Conservation (phyloP, 352 stramenopile species). For the Pythium pyrilobum region DNA sequence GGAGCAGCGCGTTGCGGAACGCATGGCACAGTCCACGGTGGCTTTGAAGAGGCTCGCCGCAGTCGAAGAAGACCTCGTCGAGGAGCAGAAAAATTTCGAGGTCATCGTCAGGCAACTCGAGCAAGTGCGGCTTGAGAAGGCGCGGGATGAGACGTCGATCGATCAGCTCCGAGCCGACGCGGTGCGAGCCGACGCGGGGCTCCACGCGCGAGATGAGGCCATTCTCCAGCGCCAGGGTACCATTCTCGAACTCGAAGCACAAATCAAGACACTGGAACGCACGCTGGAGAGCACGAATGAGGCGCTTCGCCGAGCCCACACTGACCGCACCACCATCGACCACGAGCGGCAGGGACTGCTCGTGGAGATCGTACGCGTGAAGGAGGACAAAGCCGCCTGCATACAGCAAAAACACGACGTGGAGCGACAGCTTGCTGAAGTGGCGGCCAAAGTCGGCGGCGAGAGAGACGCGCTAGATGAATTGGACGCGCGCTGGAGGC, state of each 20-base stretch:
- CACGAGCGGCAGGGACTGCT: constrained; percentile 40
- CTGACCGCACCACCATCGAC: constrained; percentile 2
- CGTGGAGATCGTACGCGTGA: constrained; percentile 41
- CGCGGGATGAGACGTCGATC: constrained; percentile 5
- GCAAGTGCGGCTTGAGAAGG: constrained; percentile 29
- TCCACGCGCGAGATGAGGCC: background rate
- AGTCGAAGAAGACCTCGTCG: constrained; percentile 56
- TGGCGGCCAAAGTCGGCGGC: constrained; percentile 31
- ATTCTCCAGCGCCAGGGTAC: background rate
- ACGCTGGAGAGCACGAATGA: background rate
- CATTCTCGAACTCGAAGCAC: background rate
- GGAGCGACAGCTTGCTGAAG: constrained; percentile 13
- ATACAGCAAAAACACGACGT: constrained; percentile 27
- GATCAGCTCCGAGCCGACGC: constrained; percentile 8
- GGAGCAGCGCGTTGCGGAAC: constrained; percentile 2
- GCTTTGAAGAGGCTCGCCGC: constrained; percentile 50
- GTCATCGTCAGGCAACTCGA: constrained; percentile 61
- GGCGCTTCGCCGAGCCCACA: background rate
- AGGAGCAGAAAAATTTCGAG: constrained; percentile 68
- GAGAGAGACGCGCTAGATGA: constrained; percentile 55
- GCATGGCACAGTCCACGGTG: constrained; percentile 25
- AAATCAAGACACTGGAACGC: background rate
- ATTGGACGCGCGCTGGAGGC: constrained; percentile 40
- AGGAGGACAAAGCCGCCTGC: constrained; percentile 35
- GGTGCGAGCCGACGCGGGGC: background rate